phyloP scores from a whole-genome alignment of 2,329 filamentous ascomycete genomes.

The Epichloe sp. region DNA sequence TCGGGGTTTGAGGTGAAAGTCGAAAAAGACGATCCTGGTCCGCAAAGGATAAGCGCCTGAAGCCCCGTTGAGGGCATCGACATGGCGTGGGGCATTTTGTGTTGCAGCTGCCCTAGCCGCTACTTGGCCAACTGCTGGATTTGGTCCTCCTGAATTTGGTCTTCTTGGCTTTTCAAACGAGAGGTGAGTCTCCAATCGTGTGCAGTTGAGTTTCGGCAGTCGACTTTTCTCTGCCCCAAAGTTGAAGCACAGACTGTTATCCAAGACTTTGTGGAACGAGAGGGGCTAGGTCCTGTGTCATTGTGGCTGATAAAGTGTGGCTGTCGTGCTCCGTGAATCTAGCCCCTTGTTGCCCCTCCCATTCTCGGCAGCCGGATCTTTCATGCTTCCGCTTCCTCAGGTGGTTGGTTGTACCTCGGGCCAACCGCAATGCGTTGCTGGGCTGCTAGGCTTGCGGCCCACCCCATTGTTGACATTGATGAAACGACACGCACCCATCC shows the following conservation, averaged over 20 bases:
- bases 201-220: background rate
- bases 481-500: conserved; percentile 2
- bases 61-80: conserved; percentile 63
- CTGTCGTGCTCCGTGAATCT: background rate
- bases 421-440: conserved; percentile 6
- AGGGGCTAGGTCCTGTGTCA: background rate
- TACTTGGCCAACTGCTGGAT: background rate
- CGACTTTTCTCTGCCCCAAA: background rate
- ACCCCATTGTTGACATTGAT: conserved; percentile 8
- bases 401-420: conserved; percentile 4
- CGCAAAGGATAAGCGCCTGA: conserved; percentile 72
- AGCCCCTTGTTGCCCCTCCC: background rate
- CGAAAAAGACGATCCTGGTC: conserved; percentile 67
- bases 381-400: conserved; percentile 1
- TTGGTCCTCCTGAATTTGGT: background rate
- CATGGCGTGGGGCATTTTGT: conserved; percentile 59
- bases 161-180: background rate
- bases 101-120: background rate
- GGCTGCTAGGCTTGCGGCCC: conserved; percentile 4
- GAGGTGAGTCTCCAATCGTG: background rate
- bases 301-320: background rate
- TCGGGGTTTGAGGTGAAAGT: conserved; percentile 72
- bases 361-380: conserved; percentile 7
- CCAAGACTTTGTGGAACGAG: background rate
- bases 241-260: background rate